Base-by-base conservation (phyloP, 768 basidiomycete genomes). In the Panus rudis region DNA sequence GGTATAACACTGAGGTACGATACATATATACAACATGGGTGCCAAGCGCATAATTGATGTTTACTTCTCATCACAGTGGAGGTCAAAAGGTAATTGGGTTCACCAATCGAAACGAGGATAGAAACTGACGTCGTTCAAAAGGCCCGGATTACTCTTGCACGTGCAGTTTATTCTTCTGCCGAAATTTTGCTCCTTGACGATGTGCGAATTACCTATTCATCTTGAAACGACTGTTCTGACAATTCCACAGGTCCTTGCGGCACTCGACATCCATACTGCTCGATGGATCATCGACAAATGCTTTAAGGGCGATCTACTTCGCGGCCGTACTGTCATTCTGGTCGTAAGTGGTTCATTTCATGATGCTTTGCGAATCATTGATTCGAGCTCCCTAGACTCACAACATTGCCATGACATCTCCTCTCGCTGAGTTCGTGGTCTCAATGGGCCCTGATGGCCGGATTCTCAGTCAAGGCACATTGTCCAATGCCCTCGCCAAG, bases 341-440 rank as follows among this genome's bases (percentile, higher is more conserved):
- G 70, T 75, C 25, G 70, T 71, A 43, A 43, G 70, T 54, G n/a
- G n/a, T n/a, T n/a, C n/a, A n/a, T 16, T 14, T n/a, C 16, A 20
- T 31, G 21, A 19, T 7, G 14, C 23, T 22, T 26, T 10, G 14
- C 35, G 22, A 27, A 21, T 7, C 12, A 10, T 33, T 16, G 21
- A 17, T 22, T n/a, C 16, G 7, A n/a, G 33, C 11, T 16, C 12
- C 16, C 17, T 8, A 73, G 71, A 74, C 71, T 3, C 73, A 75
- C 50, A 72, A 74, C 45, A 65, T 82, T 21, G 71, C 72, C 1
- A 64, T 83, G 58, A 63, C 69, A 1, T 63, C 63, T 7, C 68
- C 76, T 6, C 64, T 80, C 5, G 77, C 80, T 4, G 64, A 70
- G 10, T 75, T 73, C 43, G 72, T 79, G 7, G 71, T 84, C 10